Evolutionary conservation across 495 filamentous ascomycete genomes (phyloP), one percentile per base, ranked within the genome.

Genomic region (Tuber brumale): DNA sequence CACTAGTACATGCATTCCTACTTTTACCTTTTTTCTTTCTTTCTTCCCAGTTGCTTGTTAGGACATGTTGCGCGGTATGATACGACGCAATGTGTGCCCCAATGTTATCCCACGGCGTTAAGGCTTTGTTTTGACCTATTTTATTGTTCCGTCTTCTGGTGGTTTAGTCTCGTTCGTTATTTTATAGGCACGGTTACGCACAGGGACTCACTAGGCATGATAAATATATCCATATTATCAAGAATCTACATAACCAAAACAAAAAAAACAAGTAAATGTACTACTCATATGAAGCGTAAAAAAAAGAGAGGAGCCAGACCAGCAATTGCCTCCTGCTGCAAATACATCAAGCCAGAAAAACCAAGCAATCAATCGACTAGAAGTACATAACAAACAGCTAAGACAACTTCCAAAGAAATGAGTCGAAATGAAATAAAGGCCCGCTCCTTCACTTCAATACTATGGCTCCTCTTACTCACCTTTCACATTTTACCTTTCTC

Each of bases 391-490:
- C 45, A 27, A 76, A 70, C 42, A 51, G 41, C 23, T 1, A 41
- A 9, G 70, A 10, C 46, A 35, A 70, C 43, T 70, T 75, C 73
- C 74, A 75, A 48, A 48, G 69, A 48, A 66, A 77, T 31, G 72
- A 75, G 46, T 41, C 18, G 45, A 74, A 77, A 57, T 27, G 41
- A 71, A 61, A 77, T 43, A 35, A 75, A 69, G 45, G 66, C 70
- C 70, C 4, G 39, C 37, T 72, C 41, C 41, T n/a, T 27, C 71
- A 57, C 70, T 41, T 37, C 43, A 37, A 23, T 46, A 3, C 35
- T 27, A 23, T 75, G 3, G 23, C 27, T 48, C 42, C 31, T 18
- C 57, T 69, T 31, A 57, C 61, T 48, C 69, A 37, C 46, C 70
- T 72, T 72, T 48, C 69, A 37, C 46, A 61, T 72, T 72, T 71